These are phyloP conservation scores for Colletotrichum liriopes DNA, from an alignment of 2,329 filamentous ascomycete species.

Conservation along the genomic window DNA sequence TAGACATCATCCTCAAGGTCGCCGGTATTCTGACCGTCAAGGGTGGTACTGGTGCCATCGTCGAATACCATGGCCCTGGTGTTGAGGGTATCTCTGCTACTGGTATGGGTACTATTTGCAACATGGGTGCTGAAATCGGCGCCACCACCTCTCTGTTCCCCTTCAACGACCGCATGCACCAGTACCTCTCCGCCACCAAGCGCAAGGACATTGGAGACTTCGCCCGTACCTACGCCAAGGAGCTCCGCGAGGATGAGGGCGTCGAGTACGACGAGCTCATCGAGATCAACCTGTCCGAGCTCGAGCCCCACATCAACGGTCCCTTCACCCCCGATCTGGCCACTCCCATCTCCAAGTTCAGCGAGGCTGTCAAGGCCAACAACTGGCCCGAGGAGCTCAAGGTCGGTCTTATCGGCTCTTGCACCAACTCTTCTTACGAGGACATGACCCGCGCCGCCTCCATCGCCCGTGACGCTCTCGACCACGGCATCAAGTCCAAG, in stretches of 20 bases:
- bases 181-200: constrained; percentile 94
- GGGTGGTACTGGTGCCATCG: constrained; percentile 94
- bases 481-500: constrained; percentile 96
- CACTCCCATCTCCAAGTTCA: constrained; percentile 98
- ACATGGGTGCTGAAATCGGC: constrained; percentile 83
- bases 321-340: constrained; percentile 99
- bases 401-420: constrained; percentile 96
- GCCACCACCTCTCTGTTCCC: constrained; percentile 96
- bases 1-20: constrained; percentile 97
- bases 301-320: constrained; percentile 98
- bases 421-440: constrained; percentile 90
- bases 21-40: constrained; percentile 98
- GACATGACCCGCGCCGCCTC: constrained; percentile 96
- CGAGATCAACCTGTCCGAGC: constrained; percentile 93
- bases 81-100: constrained; percentile 83
- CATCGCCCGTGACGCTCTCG: constrained; percentile 90
- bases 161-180: constrained; percentile 98
- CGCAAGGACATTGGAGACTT: constrained; percentile 92
- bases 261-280: constrained; percentile 96
- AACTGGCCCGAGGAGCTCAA: constrained; percentile 97
- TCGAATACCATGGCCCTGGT: constrained; percentile 84
- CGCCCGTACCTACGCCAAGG: constrained; percentile 85
- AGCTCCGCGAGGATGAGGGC: constrained; percentile 89
- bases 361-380: constrained; percentile 93
- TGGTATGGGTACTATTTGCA: constrained; percentile 87